These are phyloP conservation scores for Aspergillus diversus DNA, from an alignment of 495 filamentous ascomycete species.

Conservation along the genomic window DNA sequence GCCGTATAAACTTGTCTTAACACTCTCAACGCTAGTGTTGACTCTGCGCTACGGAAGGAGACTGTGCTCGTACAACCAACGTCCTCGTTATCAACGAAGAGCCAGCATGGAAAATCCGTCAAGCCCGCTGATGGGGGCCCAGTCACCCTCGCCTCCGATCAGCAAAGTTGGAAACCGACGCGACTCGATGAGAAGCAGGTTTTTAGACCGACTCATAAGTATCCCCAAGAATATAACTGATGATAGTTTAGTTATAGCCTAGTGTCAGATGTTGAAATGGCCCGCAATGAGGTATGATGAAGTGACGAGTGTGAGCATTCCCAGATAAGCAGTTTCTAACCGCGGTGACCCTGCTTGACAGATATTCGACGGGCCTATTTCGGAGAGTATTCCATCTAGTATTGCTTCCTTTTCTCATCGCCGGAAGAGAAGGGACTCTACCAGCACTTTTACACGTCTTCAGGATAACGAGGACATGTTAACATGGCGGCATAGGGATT, in stretches of 20 bases:
- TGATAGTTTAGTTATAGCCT: conserved; percentile 64
- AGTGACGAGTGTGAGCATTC: background rate
- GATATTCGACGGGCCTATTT: conserved; percentile 92
- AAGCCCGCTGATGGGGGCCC: conserved; percentile 29
- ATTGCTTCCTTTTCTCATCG: conserved; percentile 86
- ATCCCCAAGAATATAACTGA: conserved; percentile 26
- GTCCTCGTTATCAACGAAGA: background rate
- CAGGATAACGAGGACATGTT: conserved; percentile 60
- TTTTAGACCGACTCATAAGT: conserved; percentile 7
- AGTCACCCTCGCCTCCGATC: conserved; percentile 28
- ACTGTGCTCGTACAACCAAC: background rate
- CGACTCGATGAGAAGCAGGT: conserved; percentile 78
- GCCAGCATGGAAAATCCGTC: conserved; percentile 28
- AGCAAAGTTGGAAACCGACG: conserved; percentile 50
- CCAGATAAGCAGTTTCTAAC: too few relatives aligned
- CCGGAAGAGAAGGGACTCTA: conserved; percentile 73
- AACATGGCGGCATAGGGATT: conserved; percentile 56
- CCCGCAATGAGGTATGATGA: conserved; percentile 78
- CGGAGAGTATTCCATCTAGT: conserved; percentile 92
- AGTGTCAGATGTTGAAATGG: conserved; percentile 98
- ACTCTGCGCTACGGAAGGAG: background rate
- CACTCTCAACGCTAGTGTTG: too few relatives aligned
- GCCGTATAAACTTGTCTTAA: too few relatives aligned
- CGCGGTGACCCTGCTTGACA: conserved; percentile 33
- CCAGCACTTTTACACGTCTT: conserved; percentile 78